Conservation (phyloP, 352 stramenopile species). For the Elongisporangium undulatum region DNA sequence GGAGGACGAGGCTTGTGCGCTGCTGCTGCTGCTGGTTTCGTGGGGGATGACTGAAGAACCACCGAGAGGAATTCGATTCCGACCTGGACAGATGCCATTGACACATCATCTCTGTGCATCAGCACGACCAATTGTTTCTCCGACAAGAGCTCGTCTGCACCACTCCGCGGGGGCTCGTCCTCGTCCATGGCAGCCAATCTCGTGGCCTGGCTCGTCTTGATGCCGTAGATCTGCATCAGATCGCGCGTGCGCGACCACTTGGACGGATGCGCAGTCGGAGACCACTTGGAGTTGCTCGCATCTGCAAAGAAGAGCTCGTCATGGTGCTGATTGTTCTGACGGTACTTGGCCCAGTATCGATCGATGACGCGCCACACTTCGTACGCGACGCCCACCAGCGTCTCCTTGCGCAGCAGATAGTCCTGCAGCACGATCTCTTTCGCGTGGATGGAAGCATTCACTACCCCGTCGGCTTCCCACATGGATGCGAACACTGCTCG, state of each 20-base stretch:
- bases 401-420: conserved; percentile 26
- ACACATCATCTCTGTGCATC: conserved; percentile 14
- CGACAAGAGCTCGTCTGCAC: conserved; percentile 11
- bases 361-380: conserved; percentile 60
- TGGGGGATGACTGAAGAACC: background rate
- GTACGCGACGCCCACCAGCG: conserved; percentile 33
- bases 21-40: background rate
- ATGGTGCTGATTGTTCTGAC: conserved; percentile 61
- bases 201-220: conserved; percentile 34
- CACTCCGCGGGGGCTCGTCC: conserved; percentile 1
- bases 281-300: background rate
- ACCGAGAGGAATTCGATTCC: conserved; percentile 27
- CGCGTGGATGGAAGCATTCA: background rate
- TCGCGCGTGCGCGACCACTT: conserved; percentile 31
- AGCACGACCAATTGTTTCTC: conserved; percentile 18
- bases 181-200: conserved; percentile 18
- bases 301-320: conserved; percentile 56
- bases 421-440: conserved; percentile 23
- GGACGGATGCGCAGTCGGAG: conserved; percentile 4
- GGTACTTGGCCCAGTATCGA: conserved; percentile 56
- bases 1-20: background rate
- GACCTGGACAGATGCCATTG: conserved; percentile 22
- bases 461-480: conserved; percentile 39
- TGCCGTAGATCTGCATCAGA: conserved; percentile 47
- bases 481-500: conserved; percentile 46